Conservation (phyloP, 441 rosid species). For the Cnidoscolus chayamansa region DNA sequence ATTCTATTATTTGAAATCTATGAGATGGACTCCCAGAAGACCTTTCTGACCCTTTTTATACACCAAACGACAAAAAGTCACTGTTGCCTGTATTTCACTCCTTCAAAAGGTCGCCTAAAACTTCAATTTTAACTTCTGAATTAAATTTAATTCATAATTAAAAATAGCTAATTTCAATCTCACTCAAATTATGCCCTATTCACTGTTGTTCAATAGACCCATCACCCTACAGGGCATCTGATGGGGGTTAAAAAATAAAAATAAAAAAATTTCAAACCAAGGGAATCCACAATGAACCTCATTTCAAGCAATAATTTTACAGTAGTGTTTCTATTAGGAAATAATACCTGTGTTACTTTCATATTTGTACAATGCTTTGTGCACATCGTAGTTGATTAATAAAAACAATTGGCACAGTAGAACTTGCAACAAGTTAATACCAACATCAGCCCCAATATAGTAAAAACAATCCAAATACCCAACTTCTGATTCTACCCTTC, state of each 20-base stretch:
- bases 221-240: too few species aligned
- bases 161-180: too few species aligned
- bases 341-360: constrained; percentile 29
- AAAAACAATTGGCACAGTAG: constrained; percentile 12
- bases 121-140: too few species aligned
- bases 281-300: constrained; percentile 25
- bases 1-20: too few species aligned
- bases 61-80: too few species aligned
- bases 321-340: constrained; percentile 26
- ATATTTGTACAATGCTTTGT: constrained; percentile 36
- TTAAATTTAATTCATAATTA: too few species aligned
- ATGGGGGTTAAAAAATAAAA: background rate
- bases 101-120: too few species aligned
- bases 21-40: too few species aligned
- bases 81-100: too few species aligned
- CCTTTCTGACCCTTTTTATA: too few species aligned
- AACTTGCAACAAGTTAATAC: constrained; percentile 11
- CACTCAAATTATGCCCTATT: too few species aligned
- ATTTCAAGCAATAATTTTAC: constrained; percentile 37
- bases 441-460: constrained; percentile 16
- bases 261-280: background rate
- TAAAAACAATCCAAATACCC: constrained; percentile 23
- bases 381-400: constrained; percentile 21
- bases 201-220: too few species aligned
- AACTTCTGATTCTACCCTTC: constrained; percentile 26